Evolutionary conservation across 2,329 filamentous ascomycete genomes (phyloP), one percentile per base, ranked within the genome.

Genomic region (Pseudogymnoascus sp.): DNA sequence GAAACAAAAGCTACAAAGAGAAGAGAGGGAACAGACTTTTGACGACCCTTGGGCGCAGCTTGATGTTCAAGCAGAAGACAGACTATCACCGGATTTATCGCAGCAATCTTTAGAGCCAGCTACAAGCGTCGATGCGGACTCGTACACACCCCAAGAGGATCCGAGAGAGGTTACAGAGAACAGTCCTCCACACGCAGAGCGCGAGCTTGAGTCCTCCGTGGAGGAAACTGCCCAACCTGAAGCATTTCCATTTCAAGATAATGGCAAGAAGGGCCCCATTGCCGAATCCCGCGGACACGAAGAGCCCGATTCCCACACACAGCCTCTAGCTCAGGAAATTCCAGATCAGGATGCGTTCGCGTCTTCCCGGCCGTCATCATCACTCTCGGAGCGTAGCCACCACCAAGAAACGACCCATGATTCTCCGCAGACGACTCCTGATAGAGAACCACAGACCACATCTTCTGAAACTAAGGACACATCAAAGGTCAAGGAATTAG

Each of bases 361-460:
- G 16, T 67, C 66, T 8, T 69, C 69, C 8, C 65, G 67, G 39
- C 62, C 66, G 18, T 70, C 70, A 7, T 70, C 67, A 3, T 68
- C 70, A 3, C 67, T 66, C 3, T 71, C 70, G 2, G 68, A 71
- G 34, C 62, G 62, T 12, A 71, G 69, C 60, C 65, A 65, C 16
- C 67, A 67, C 41, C 65, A 70, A 41, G 70, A 68, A 50, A 20
- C 28, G 11, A 37, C 60, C 11, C 43, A 62, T n/a, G 70, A 72
- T 16, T 71, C 70, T 4, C 68, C 67, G n/a, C 62, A 69, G 25
- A 71, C 70, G 22, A 70, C 70, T 14, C 60, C 71, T 34, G 70
- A 71, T n/a, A 69, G 70, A 32, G 70, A 71, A 16, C 65, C 64
- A 8, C 66, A 65, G 38, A 60, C 63, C 32, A 61, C 62, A 22